Base-by-base conservation (phyloP, 2,329 filamentous ascomycete species). In the Penicillium sp. region DNA sequence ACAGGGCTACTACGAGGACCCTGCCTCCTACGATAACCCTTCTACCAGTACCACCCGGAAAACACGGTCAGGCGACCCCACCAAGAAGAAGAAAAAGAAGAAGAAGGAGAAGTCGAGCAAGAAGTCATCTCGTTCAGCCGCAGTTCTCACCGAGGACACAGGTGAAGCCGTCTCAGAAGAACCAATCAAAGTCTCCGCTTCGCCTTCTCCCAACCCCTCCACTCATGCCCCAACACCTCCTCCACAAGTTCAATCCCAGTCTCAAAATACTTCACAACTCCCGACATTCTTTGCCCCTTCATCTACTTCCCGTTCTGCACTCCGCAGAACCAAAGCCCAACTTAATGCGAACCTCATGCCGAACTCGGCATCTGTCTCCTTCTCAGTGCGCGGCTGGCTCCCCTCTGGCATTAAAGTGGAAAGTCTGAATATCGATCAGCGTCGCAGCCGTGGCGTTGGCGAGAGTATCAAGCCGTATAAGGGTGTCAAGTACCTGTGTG, bases 391-490 rank as follows among this genome's bases (percentile, higher is more conserved):
- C 60, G 86, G 86, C 2, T 87, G 85, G 85, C 70, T 88, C 39
- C 82, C 86, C 0, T 87, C 85, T 62, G 86, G 86, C 3, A 80
- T 88, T 64, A 84, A 80, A 59, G 86, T 88, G 1, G 85, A 88
- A 52, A 83, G 81, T 63, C 69, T 88, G 59, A 78, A 79, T n/a
- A 75, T 88, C 14, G 85, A 88, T 71, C 80, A 85, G n/a, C 88
- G 90, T 72, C 92, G 88, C 77, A 96, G 91, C 74, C 85, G 88
- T 56, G 95, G 95, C 0, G 69, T 99, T 46, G 91, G 91, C 0
- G 91, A 96, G 63, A 86, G 90, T 2, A 86, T 98, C 39, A 96
- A 92, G 76, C 95, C 95, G 24, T 98, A 96, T 76, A 99, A 98
- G 77, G 95, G 95, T 1, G 95, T 99, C 63, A 99, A 99, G 77